Base-by-base conservation (phyloP, 1,139 yeast genomes). In the Taiozyma sp. region DNA sequence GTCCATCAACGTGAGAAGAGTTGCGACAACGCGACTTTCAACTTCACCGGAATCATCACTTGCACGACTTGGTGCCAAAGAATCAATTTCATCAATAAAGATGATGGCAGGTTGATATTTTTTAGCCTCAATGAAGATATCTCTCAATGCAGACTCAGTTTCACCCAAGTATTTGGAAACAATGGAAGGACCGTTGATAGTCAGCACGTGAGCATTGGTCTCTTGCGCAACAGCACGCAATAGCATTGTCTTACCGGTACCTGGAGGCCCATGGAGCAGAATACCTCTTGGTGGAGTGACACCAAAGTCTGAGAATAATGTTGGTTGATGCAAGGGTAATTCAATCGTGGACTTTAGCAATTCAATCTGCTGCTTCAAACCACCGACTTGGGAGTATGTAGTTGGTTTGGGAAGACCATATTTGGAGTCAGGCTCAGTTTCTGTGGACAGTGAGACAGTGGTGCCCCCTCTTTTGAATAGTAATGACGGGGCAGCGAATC, bases 171-270 rank as follows among this genome's bases (percentile, higher is more conserved):
- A 93, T 65, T 91, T 91, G 5, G 97, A 89, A 2, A 91, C 93
- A 49, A 93, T 87, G 0, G 96, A 84, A 1, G 98, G 96, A 0
- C 98, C 97, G 64, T 88, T 87, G 29, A 93, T 86, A 2, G 89
- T 83, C 47, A 92, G 74, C 0, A 92, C 83, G 67, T 92, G 98
- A 0, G 96, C 96, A 56, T 81, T 75, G 6, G 70, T 66, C 49
- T 84, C 87, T 52, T 78, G 73, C 0, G 97, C 96, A 13, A 93
- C 84, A 38, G 96, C 87, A 51, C 89, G 76, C 45, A 95, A 72
- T 16, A 93, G 75, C 90, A 92, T 82, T 1, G 98, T 89, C 66
- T 93, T 93, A 50, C 99, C 99, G 0, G 98, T 92, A 1, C 99
- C 99, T 2, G 98, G 96, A 2, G 98, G 96, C 0, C 99, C 99